Percentiles rank a stretch among this genome's conserved stretches.
These are phyloP conservation scores for Trichoderma sp. DNA, from an alignment of 2,329 filamentous ascomycete genomes.

Conservation along the genomic window DNA sequence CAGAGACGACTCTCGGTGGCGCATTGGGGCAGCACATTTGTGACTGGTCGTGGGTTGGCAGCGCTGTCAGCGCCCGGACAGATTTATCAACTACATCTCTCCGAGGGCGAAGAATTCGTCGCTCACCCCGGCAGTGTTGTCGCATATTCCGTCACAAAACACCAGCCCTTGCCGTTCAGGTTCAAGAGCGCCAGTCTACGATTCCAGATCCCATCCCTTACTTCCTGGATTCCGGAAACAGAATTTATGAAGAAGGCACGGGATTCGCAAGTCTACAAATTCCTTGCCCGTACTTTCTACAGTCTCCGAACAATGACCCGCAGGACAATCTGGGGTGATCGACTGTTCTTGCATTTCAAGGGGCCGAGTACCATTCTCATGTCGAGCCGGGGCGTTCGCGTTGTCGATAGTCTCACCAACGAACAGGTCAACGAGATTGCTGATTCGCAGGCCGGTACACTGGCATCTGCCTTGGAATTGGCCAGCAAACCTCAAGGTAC, in stretches of 20 bases:
- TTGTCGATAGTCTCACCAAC: conserved; percentile 73
- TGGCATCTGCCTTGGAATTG: conserved; percentile 56
- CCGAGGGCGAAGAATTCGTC: conserved; percentile 82
- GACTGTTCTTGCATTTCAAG: conserved; percentile 85
- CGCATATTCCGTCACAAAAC: conserved; percentile 76
- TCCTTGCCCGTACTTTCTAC: conserved; percentile 62
- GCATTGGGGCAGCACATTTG: conserved; percentile 86
- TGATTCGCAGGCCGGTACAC: conserved; percentile 69
- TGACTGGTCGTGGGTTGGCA: conserved; percentile 83
- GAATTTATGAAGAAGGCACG: conserved; percentile 73
- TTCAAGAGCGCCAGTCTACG: conserved; percentile 74
- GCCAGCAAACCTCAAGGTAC: conserved; percentile 34
- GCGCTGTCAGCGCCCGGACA: conserved; percentile 84
- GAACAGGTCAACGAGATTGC: conserved; percentile 89
- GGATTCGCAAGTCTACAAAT: conserved; percentile 69
- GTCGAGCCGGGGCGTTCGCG: conserved; percentile 77
- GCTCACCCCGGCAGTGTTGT: conserved; percentile 89
- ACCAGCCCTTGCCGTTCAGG: conserved; percentile 77
- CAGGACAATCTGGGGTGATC: conserved; percentile 87
- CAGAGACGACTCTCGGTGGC: conserved; percentile 73
- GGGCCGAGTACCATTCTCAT: conserved; percentile 84
- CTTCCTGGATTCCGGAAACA: conserved; percentile 64
- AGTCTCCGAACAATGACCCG: conserved; percentile 72
- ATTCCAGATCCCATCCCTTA: conserved; percentile 71
- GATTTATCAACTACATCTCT: conserved; percentile 79